Base-by-base conservation (phyloP, 2,329 filamentous ascomycete species). In the Volutella citrinella region DNA sequence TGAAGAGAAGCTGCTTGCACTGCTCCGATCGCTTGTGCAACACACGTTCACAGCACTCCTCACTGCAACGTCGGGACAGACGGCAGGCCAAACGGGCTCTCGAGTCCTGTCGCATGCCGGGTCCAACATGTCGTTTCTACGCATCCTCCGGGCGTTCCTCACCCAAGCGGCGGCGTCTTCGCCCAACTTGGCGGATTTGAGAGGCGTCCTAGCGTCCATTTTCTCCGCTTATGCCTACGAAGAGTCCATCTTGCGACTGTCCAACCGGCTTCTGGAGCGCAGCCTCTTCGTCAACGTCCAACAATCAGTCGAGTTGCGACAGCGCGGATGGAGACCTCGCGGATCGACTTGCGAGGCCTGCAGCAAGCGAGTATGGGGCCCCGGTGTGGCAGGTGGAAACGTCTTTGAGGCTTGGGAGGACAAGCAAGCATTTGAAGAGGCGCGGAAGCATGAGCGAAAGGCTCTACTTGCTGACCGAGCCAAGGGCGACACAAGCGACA, bases 191-290 rank as follows among this genome's bases (percentile, higher is more conserved):
- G 83, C 87, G 2, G 89, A 97, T 56, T 74, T 98, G 4, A 84
- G 93, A 27, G 78, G 78, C 7, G 90, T 97, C 1, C 75, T 98
- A 3, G 72, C 80, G 2, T 93, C 90, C 10, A 91, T 98, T 35
- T 97, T 98, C 64, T 82, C 91, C 0, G 91, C 93, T 0, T 98
- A 98, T 57, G 84, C 89, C 1, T 96, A 97, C 57, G 93, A 98
- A 60, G 87, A 91, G 58, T 90, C 86, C 1, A 86, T 98, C 12
- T 74, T 98, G 14, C 74, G 77, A 3, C 76, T 98, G 4, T 88
- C 93, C 1, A 95, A 91, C 57, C 76, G 84, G 5, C 80, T 98
- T 36, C 72, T 98, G 0, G 90, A 95, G 43, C 83, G 88, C 48
- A 93, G 93, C 52, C 72, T 95, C 6, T 98, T 97, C 52, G 77